A percentile compares a stretch with the other conserved stretches of the same genome.
Conservation (phyloP, 768 basidiomycete species). For the Panaeolus cyanescens region DNA sequence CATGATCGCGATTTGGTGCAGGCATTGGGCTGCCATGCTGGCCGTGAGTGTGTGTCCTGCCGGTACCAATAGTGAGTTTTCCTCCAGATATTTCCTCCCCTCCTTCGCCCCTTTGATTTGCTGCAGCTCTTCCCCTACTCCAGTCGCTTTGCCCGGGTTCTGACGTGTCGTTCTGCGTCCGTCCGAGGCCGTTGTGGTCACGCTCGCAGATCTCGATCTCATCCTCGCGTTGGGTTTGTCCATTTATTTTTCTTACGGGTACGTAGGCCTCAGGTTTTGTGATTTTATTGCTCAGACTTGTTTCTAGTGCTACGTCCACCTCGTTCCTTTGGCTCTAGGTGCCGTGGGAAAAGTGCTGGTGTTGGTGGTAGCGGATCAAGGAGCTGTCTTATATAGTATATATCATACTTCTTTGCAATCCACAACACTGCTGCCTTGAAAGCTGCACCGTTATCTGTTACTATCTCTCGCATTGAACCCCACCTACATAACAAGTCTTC, state of each 20-base stretch:
- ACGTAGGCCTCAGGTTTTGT: neutral
- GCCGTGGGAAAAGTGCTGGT: neutral
- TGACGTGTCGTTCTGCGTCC: neutral
- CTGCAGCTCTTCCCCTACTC: neutral
- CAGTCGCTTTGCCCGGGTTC: no score
- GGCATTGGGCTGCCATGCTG: neutral
- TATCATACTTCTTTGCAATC: slow-evolving; percentile 20
- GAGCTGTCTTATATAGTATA: slow-evolving; percentile 7
- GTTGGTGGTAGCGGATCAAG: neutral
- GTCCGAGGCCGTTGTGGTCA: no score
- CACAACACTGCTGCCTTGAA: slow-evolving; percentile 17
- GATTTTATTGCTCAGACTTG: neutral
- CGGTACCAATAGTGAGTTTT: neutral
- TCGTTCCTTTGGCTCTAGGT: neutral
- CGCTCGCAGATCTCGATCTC: no score
- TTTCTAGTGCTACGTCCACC: neutral
- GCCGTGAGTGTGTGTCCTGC: neutral
- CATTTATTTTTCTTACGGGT: neutral
- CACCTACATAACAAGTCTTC: slow-evolving; percentile 36
- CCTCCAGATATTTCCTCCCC: neutral
- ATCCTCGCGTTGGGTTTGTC: neutral
- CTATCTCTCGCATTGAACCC: slow-evolving; percentile 38
- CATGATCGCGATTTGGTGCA: neutral
- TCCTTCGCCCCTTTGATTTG: neutral
- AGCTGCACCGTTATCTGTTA: slow-evolving; percentile 40